A percentile compares a stretch with the other conserved stretches of the same genome.
Conservation (phyloP, 2,329 filamentous ascomycete species). For the Simplicillium aogashimaense region DNA sequence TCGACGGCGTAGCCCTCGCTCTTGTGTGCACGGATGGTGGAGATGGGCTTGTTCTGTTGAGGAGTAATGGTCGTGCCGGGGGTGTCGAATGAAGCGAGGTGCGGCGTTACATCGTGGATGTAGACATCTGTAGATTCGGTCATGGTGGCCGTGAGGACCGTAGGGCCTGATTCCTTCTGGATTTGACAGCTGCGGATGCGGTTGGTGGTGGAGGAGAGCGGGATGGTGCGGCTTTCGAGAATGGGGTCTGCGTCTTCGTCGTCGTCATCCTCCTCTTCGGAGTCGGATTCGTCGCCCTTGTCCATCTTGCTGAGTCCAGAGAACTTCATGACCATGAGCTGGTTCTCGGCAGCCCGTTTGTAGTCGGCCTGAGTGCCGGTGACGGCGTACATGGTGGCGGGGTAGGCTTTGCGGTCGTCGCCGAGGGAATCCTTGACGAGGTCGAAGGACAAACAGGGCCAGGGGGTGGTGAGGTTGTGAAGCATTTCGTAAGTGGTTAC, state of each 20-base stretch:
- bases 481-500: constrained; percentile 96
- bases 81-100: constrained; percentile 80
- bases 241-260: constrained; percentile 79
- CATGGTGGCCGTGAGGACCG: constrained; percentile 83
- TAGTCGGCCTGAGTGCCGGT: constrained; percentile 86
- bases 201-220: constrained; percentile 81
- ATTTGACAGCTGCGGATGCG: constrained; percentile 82
- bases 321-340: constrained; percentile 93
- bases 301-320: constrained; percentile 87
- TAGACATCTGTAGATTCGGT: constrained; percentile 80
- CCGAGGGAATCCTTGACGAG: constrained; percentile 79
- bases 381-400: constrained; percentile 89
- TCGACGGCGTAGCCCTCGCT: constrained; percentile 93
- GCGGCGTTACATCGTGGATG: constrained; percentile 89
- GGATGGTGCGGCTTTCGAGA: constrained; percentile 84
- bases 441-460: constrained; percentile 96
- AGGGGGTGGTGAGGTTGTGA: constrained; percentile 85
- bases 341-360: constrained; percentile 70
- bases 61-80: constrained; percentile 73
- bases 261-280: constrained; percentile 62
- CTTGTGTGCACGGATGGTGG: constrained; percentile 84
- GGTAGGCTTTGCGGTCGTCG: constrained; percentile 84
- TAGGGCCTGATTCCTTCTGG: constrained; percentile 61
- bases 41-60: constrained; percentile 79
- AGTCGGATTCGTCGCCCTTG: constrained; percentile 52